Evolutionary conservation across 2,329 filamentous ascomycete genomes (phyloP).

Genomic region (Ploettnerulaceae sp.): DNA sequence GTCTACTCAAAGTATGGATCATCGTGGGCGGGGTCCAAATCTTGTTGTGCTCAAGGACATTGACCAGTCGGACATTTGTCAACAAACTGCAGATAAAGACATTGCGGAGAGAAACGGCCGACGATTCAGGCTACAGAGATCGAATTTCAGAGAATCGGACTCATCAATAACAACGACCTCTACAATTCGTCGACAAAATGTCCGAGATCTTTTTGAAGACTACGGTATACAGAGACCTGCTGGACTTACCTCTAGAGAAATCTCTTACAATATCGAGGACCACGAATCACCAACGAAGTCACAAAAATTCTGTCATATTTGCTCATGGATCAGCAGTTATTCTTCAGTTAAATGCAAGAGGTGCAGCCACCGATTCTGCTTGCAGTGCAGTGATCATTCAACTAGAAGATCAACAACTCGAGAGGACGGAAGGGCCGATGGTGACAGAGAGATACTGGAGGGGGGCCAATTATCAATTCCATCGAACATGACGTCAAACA

Average conservation of each 20-base stretch:
- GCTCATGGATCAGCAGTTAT: conserved; percentile 38
- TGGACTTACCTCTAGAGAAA: conserved; percentile 39
- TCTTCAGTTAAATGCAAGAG: conserved; percentile 40
- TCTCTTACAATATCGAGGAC: conserved; percentile 29
- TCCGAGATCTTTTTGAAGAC: conserved; percentile 44
- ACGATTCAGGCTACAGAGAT: conserved; percentile 9
- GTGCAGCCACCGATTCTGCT: conserved; percentile 49
- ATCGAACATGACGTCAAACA: background rate
- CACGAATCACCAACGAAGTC: conserved; percentile 23
- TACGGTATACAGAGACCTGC: conserved; percentile 43
- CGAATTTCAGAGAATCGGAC: conserved; percentile 19
- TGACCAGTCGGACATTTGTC: conserved; percentile 15
- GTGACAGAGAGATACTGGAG: background rate
- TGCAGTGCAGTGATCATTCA: conserved; percentile 36
- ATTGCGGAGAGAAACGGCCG: conserved; percentile 3
- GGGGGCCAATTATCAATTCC: background rate
- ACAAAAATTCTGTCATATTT: conserved; percentile 45
- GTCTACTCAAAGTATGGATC: conserved; percentile 4
- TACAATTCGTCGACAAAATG: conserved; percentile 38
- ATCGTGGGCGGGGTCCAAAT: background rate
- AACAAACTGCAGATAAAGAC: conserved; percentile 8
- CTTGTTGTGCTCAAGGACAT: conserved; percentile 7
- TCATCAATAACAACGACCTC: conserved; percentile 31
- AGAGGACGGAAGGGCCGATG: no score
- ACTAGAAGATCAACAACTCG: background rate